Evolutionary conservation across 306 rosid species (phyloP).

Genomic region (Vigna nakashimae): DNA sequence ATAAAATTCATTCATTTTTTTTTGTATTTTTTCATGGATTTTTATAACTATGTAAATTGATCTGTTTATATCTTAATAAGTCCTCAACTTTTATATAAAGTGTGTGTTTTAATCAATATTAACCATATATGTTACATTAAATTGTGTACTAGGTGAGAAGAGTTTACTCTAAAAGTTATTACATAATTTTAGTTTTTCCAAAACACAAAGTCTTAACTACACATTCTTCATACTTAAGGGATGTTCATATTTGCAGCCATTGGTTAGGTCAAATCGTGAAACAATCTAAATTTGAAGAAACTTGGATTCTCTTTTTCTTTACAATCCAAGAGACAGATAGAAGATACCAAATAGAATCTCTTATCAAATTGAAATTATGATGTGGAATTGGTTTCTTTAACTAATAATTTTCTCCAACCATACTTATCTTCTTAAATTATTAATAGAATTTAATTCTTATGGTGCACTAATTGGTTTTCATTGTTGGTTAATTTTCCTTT

Average conservation of each 20-base stretch:
- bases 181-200: too few species aligned
- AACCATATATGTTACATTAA: not conserved
- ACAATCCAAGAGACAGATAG: not conserved
- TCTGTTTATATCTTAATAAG: too few species aligned
- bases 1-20: too few species aligned
- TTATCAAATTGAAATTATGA: not conserved
- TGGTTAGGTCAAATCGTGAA: not conserved
- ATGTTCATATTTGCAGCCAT: too few species aligned
- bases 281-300: not conserved
- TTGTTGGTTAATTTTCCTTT: not conserved
- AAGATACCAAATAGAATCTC: conserved; percentile 23
- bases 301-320: conserved; percentile 11
- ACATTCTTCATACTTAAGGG: not conserved
- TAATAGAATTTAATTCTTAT: not conserved
- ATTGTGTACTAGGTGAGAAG: not conserved
- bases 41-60: too few species aligned
- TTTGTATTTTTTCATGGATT: too few species aligned
- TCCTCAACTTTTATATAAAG: too few species aligned
- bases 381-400: not conserved
- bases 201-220: not conserved
- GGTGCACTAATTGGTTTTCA: not conserved
- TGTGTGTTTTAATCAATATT: not conserved
- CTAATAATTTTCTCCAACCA: not conserved
- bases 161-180: not conserved
- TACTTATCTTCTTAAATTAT: not conserved